These are phyloP conservation scores for Rhodocollybia butyracea DNA, from an alignment of 768 basidiomycete genomes.

Conservation along the genomic window DNA sequence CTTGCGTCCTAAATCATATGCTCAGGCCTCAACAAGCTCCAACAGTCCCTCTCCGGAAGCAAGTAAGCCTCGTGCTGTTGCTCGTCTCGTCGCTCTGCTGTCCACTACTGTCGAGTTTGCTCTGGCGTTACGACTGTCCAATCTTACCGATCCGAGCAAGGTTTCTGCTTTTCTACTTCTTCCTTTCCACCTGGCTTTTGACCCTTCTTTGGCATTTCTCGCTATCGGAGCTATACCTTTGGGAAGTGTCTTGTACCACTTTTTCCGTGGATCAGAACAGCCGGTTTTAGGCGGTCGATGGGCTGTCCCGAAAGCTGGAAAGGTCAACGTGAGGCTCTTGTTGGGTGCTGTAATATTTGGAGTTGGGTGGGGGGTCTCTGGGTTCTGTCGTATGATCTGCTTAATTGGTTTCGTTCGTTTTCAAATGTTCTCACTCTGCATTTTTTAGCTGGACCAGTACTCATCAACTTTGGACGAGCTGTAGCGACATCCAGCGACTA, in stretches of 20 bases:
- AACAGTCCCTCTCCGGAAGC: constrained; percentile 4
- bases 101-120: constrained; percentile 48
- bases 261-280: constrained; percentile 31
- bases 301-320: constrained; percentile 35
- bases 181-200: constrained; percentile 47
- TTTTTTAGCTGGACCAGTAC: constrained; percentile 54
- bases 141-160: constrained; percentile 44
- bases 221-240: constrained; percentile 51
- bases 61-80: constrained; percentile 11
- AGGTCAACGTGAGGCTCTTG: constrained; percentile 44
- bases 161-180: constrained; percentile 53
- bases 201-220: constrained; percentile 53
- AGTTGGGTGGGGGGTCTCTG: constrained; percentile 58
- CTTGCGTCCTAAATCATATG: neutral
- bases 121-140: constrained; percentile 50
- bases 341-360: constrained; percentile 56
- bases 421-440: neutral
- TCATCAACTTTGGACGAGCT: constrained; percentile 57
- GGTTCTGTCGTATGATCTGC: constrained; percentile 54
- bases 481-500: constrained; percentile 33
- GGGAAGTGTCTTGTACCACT: constrained; percentile 40
- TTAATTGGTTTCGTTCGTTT: neutral
- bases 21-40: neutral
- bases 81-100: constrained; percentile 38
- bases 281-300: constrained; percentile 44